Base-by-base conservation (phyloP, 805 yeast species). In the Ogataea dorogensis region DNA sequence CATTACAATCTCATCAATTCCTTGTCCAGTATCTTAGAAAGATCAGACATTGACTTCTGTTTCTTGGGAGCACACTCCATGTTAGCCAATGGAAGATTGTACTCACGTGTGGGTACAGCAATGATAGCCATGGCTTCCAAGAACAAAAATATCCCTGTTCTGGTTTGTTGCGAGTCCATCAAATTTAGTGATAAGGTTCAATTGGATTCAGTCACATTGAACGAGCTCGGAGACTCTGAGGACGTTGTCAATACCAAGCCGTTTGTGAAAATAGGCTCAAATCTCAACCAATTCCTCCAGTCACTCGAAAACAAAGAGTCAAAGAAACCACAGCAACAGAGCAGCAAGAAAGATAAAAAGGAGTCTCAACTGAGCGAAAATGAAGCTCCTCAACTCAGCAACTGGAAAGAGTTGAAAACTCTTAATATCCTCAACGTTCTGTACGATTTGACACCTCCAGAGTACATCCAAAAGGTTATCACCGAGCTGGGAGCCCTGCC, bases 401-500 rank as follows among this genome's bases (percentile, higher is more conserved):
- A 78, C 52, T 83, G 91, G 89, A 77, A 75, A 51, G 65, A 69
- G 18, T 62, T 72, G n/a, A 75, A 77, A 26, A 68, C 68, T 43
- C 69, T 87, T 53, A 83, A 81, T 61, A 74, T 87, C 17, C 76
- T 89, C 53, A 87, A 87, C 55, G 79, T 93, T 46, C 73, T 93
- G 74, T 93, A 86, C 60, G 98, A 93, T 63, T 71, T 93, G 50
- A 91, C 98, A 1, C 97, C 96, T 22, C 95, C 96, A 10, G 86
- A 81, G 49, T 86, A 84, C 55, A 86, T 93, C 53, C 89, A 91
- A 59, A 93, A 93, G 66, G 87, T 93, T 41, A 87, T 93, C 36
- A 93, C 98, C 2, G 98, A 93, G 61, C 78, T 91, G 46, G 98
- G 98, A 18, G 86, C 95, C 2, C 71, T 93, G 49, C 98, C 98